A percentile compares a stretch with the other conserved stretches of the same genome.
Conservation (phyloP, 208 protist genomes). For the Strigomonas galati region DNA sequence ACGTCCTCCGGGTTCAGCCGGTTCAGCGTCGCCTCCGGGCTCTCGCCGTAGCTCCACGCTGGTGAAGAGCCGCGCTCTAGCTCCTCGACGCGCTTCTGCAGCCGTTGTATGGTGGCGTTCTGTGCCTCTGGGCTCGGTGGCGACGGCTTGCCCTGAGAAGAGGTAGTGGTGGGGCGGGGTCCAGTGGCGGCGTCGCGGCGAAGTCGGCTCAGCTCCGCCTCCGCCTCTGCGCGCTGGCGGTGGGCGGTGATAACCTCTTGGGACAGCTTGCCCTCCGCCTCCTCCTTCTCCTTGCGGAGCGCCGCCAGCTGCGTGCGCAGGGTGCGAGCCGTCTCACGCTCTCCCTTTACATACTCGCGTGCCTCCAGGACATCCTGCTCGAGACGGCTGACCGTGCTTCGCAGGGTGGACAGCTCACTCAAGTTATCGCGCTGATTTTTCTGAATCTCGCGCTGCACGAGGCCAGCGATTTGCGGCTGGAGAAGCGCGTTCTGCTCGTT, state of each 20-base stretch:
- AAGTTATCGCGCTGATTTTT: slow-evolving; percentile 63
- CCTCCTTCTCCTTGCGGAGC: slow-evolving; percentile 26
- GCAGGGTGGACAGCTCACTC: slow-evolving; percentile 57
- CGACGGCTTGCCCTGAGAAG: slow-evolving; percentile 11
- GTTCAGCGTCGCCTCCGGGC: not conserved
- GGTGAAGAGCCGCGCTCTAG: slow-evolving; percentile 18
- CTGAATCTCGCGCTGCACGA: slow-evolving; percentile 45
- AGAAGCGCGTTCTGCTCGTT: slow-evolving; percentile 28
- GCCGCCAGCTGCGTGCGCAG: slow-evolving; percentile 46
- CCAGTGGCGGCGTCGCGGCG: not conserved
- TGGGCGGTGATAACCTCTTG: slow-evolving; percentile 25
- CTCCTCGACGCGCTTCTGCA: slow-evolving; percentile 33
- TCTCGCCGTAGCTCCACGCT: too few species aligned
- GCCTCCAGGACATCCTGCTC: slow-evolving; percentile 49
- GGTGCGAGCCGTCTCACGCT: slow-evolving; percentile 37
- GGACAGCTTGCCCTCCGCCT: slow-evolving; percentile 30
- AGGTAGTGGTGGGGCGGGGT: not conserved
- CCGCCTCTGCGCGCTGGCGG: slow-evolving; percentile 17
- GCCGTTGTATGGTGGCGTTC: slow-evolving; percentile 11
- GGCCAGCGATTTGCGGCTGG: slow-evolving; percentile 51
- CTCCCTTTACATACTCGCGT: slow-evolving; percentile 42
- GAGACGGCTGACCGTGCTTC: slow-evolving; percentile 33
- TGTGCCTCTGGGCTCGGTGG: not conserved
- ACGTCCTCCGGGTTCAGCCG: slow-evolving; percentile 11
- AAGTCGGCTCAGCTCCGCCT: slow-evolving; percentile 20